Percentiles rank a stretch among this genome's conserved stretches.
These are phyloP conservation scores for Xerocomus spinulosus DNA, from an alignment of 768 basidiomycete genomes.

Conservation along the genomic window DNA sequence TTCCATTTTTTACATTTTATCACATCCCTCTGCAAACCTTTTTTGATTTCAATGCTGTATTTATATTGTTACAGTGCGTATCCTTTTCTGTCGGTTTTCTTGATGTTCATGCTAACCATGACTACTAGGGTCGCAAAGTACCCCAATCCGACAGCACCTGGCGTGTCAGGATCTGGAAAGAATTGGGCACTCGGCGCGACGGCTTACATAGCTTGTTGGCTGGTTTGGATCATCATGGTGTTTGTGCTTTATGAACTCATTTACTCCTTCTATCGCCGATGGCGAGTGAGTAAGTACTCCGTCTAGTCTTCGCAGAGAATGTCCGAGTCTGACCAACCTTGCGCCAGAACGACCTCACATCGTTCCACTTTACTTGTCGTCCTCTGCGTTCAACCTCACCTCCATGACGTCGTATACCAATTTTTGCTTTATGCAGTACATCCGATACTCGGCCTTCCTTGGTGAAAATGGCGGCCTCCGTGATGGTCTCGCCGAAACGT, in stretches of 20 bases:
- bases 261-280: conserved; percentile 69
- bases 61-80: conserved; percentile 78
- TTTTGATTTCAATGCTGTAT: conserved; percentile 87
- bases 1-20: conserved; percentile 66
- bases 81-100: not conserved
- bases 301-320: conserved; percentile 15
- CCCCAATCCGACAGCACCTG: conserved; percentile 65
- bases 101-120: conserved; percentile 9
- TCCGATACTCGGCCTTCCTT: conserved; percentile 67
- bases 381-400: conserved; percentile 69
- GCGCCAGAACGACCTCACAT: conserved; percentile 74
- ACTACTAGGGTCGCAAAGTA: conserved; percentile 61
- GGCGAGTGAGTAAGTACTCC: conserved; percentile 69
- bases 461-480: conserved; percentile 45
- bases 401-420: conserved; percentile 76
- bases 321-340: conserved; percentile 1
- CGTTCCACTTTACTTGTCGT: conserved; percentile 77
- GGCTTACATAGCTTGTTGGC: conserved; percentile 81
- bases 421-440: conserved; percentile 80
- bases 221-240: conserved; percentile 66
- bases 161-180: conserved; percentile 65
- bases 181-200: conserved; percentile 81
- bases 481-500: conserved; percentile 75
- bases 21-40: conserved; percentile 76
- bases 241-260: conserved; percentile 74